A percentile compares a stretch with the other conserved stretches of the same genome.
These are phyloP conservation scores for Sphaerulina vaccinii DNA, from an alignment of 2,329 filamentous ascomycete genomes.

Conservation along the genomic window DNA sequence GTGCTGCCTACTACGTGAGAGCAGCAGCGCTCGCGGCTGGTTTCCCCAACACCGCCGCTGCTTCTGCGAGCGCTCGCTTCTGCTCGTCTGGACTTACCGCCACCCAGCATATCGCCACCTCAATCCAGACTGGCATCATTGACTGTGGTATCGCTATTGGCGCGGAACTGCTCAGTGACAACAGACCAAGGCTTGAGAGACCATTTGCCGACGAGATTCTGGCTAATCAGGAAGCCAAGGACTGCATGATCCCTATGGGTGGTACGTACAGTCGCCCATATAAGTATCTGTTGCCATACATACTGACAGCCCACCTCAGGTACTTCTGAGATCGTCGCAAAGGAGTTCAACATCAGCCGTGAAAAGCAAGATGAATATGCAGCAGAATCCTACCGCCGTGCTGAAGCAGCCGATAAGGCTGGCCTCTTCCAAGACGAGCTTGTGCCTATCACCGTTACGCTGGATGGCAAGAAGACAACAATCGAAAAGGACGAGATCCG, in stretches of 20 bases:
- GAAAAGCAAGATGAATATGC: slow-evolving; percentile 81
- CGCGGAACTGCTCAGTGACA: slow-evolving; percentile 92
- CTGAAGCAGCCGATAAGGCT: slow-evolving; percentile 63
- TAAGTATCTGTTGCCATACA: too few relatives aligned
- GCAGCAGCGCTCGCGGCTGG: slow-evolving; percentile 84
- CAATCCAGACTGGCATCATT: slow-evolving; percentile 72
- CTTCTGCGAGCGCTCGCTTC: slow-evolving; percentile 84
- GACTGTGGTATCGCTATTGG: slow-evolving; percentile 75
- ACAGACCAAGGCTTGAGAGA: slow-evolving; percentile 78
- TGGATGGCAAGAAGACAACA: slow-evolving; percentile 55
- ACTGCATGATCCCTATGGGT: slow-evolving; percentile 94
- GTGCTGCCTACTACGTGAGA: slow-evolving; percentile 83
- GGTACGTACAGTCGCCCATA: slow-evolving; percentile 15
- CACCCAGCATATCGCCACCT: slow-evolving; percentile 70
- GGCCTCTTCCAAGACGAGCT: slow-evolving; percentile 77
- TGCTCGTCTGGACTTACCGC: slow-evolving; percentile 74
- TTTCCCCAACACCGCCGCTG: slow-evolving; percentile 81
- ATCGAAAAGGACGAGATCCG: slow-evolving; percentile 67
- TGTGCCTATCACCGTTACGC: slow-evolving; percentile 62
- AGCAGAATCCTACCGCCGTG: slow-evolving; percentile 69
- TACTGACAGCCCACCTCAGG: not conserved
- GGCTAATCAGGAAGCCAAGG: slow-evolving; percentile 68
- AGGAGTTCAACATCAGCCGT: slow-evolving; percentile 68
- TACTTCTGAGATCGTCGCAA: slow-evolving; percentile 83
- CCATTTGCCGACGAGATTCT: slow-evolving; percentile 71